Conservation (phyloP, 345 rosid genomes). For the Camelina laxa region DNA sequence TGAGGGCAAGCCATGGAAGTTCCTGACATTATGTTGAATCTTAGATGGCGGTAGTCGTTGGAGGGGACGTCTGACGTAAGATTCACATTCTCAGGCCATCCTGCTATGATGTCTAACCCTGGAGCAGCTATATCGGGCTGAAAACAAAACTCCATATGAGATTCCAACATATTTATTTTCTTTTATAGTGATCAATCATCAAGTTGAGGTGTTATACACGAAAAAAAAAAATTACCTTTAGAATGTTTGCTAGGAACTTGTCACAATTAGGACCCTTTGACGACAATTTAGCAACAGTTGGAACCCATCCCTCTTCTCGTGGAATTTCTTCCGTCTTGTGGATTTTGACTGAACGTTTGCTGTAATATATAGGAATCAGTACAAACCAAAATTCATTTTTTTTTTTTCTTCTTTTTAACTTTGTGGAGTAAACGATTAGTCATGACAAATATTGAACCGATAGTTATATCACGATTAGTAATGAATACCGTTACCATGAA, state of each 20-base stretch:
- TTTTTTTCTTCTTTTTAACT: too few relatives aligned
- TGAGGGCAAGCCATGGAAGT: constrained; percentile 72
- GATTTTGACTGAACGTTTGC: constrained; percentile 18
- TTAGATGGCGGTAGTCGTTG: constrained; percentile 42
- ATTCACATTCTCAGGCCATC: constrained; percentile 32
- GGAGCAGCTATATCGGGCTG: constrained; percentile 44
- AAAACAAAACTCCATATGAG: background rate
- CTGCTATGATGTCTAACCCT: constrained; percentile 39
- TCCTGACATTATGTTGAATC: constrained; percentile 52
- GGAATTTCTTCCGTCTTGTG: constrained; percentile 10
- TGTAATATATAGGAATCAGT: background rate
- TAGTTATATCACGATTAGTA: too few relatives aligned
- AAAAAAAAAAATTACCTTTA: constrained; percentile 16
- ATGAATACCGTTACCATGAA: too few relatives aligned
- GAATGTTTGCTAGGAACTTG: constrained; percentile 28
- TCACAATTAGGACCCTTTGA: constrained; percentile 36
- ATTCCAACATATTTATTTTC: background rate
- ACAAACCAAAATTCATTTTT: background rate
- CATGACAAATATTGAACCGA: too few relatives aligned
- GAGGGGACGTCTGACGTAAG: background rate
- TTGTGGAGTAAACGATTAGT: background rate
- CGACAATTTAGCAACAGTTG: constrained; percentile 23
- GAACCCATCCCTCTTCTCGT: background rate
- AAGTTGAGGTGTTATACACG: background rate
- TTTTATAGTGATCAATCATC: background rate